Percentiles rank a stretch among this genome's conserved stretches.
phyloP scores from a whole-genome alignment of 768 basidiomycete genomes.

The Leccinum obscurum region DNA sequence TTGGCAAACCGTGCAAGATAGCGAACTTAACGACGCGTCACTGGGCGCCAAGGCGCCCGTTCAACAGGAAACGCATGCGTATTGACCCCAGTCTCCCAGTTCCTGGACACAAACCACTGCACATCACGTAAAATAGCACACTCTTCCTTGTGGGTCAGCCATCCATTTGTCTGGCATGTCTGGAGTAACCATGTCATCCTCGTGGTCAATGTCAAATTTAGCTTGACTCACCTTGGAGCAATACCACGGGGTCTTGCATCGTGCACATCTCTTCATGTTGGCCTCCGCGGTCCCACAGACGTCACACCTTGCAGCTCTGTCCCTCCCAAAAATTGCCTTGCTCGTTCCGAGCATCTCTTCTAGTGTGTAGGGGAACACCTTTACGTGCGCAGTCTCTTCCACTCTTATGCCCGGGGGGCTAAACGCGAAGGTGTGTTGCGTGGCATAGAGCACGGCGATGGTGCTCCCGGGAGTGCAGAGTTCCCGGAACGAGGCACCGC shows the following conservation, averaged over 20 bases:
- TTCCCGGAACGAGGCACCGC: conserved; percentile 24
- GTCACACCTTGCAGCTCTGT: conserved; percentile 23
- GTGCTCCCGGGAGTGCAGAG: conserved; percentile 29
- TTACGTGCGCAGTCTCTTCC: conserved; percentile 26
- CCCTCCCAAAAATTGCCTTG: conserved; percentile 21
- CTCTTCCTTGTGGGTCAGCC: conserved; percentile 24
- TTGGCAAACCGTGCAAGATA: background rate
- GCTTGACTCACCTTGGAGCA: conserved; percentile 29
- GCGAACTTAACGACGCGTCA: conserved; percentile 9
- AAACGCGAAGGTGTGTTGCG: conserved; percentile 31
- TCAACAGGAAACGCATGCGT: conserved; percentile 24
- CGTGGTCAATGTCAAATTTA: background rate
- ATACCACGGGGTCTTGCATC: conserved; percentile 31
- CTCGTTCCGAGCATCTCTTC: conserved; percentile 29
- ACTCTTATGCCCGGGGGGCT: conserved; percentile 30
- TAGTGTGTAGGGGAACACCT: conserved; percentile 28
- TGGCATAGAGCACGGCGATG: conserved; percentile 33
- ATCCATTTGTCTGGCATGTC: conserved; percentile 25
- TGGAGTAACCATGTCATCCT: conserved; percentile 12
- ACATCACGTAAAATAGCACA: conserved; percentile 28
- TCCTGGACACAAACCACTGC: conserved; percentile 31
- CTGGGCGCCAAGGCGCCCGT: conserved; percentile 15
- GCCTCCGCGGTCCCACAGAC: conserved; percentile 20
- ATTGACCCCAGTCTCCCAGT: conserved; percentile 25
- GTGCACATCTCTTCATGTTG: conserved; percentile 26